phyloP scores from a whole-genome alignment of 2,329 filamentous ascomycete genomes.

The Ophiobolus disseminans region DNA sequence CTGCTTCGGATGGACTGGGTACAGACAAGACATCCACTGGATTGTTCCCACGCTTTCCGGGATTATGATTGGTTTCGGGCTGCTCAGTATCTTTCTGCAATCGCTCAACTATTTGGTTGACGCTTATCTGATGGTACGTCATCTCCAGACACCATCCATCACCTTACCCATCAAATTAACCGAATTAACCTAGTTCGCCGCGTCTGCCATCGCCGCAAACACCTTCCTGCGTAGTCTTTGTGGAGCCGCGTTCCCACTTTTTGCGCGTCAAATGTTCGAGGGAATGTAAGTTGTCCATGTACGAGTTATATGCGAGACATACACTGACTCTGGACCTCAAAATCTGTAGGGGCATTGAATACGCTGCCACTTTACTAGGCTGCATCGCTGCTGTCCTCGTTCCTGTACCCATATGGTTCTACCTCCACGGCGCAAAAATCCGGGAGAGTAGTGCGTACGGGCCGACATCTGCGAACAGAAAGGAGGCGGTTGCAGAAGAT shows the following conservation, averaged over 20 bases:
- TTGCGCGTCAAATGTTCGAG: conserved; percentile 63
- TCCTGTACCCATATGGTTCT: conserved; percentile 56
- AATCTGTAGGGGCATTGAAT: conserved; percentile 60
- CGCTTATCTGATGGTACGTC: conserved; percentile 60
- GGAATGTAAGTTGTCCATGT: too few species aligned
- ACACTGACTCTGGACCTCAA: too few species aligned
- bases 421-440: conserved; percentile 53
- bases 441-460: conserved; percentile 54
- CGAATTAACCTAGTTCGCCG: conserved; percentile 54
- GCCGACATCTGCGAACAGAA: conserved; percentile 43
- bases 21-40: conserved; percentile 53
- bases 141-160: neutral
- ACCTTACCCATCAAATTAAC: conserved; percentile 12
- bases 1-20: conserved; percentile 53
- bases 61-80: conserved; percentile 63
- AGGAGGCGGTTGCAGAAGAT: too few species aligned
- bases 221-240: conserved; percentile 61
- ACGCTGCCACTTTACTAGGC: conserved; percentile 55
- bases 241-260: conserved; percentile 61
- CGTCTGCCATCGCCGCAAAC: conserved; percentile 63
- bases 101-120: conserved; percentile 68
- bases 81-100: conserved; percentile 65
- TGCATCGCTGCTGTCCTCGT: conserved; percentile 53
- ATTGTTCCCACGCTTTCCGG: conserved; percentile 54
- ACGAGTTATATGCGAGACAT: too few species aligned